phyloP scores from a whole-genome alignment of 257 asterid species.

The Lithospermum erythrorhizon region DNA sequence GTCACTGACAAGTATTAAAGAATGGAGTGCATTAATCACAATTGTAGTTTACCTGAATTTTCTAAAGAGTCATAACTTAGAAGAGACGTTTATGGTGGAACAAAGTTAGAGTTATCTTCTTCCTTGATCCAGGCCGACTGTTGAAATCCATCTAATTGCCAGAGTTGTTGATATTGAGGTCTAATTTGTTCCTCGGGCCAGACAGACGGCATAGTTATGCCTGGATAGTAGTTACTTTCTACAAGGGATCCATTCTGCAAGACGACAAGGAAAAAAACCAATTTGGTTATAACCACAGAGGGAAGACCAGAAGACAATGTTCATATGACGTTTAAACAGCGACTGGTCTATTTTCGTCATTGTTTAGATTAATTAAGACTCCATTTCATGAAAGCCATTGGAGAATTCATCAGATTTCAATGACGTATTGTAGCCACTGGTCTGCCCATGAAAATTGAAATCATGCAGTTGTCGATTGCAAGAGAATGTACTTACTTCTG shows the following conservation, averaged over 20 bases:
- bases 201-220: conserved; percentile 42
- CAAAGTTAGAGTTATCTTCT: conserved; percentile 29
- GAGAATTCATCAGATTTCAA: background rate
- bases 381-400: no score
- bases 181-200: conserved; percentile 58
- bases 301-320: background rate
- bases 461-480: no score
- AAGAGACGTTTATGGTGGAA: conserved; percentile 26
- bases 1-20: no score
- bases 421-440: background rate
- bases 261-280: background rate
- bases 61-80: conserved; percentile 34
- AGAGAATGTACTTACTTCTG: conserved; percentile 40
- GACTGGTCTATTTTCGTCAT: background rate
- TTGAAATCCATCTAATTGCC: conserved; percentile 33
- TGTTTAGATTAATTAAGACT: no score
- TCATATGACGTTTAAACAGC: background rate
- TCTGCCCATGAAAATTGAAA: background rate
- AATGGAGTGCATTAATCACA: conserved; percentile 1
- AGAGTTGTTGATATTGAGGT: conserved; percentile 49
- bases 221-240: conserved; percentile 36
- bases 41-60: conserved; percentile 48
- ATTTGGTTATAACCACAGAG: background rate
- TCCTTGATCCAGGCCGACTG: conserved; percentile 29
- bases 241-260: conserved; percentile 43